Base-by-base conservation (phyloP, 1,284 basidiomycete genomes). In the Cryptococcus sp. region DNA sequence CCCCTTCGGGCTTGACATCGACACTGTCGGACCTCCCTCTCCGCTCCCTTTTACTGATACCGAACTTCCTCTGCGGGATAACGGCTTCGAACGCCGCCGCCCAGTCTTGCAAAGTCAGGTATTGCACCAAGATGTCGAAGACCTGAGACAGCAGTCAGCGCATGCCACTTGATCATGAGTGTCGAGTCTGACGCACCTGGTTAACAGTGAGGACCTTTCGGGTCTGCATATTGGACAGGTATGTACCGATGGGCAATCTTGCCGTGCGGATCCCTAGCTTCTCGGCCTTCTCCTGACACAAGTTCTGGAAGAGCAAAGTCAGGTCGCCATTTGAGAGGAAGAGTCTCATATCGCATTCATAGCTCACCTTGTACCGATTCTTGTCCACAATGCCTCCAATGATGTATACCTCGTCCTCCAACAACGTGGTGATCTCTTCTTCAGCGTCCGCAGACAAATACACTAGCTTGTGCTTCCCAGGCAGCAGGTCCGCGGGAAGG, bases 121-220 rank as follows among this genome's bases (percentile, higher is more conserved):
- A 98, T 63, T 87, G 86, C 9, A 93, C 76, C 56, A 98, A 81
- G 64, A 98, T 97, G 73, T 96, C 91, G 70, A 94, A 90, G 16
- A 91, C 87, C 74, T 76, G 65, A 0, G 3, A 20, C 35, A 21
- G n/a, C 23, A 21, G n/a, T n/a, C n/a, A n/a, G 12, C n/a, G 12
- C n/a, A 39, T 42, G 39, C 6, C 37, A 51, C 20, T 6, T 39
- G 38, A 39, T 39, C n/a, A n/a, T n/a, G n/a, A n/a, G 28, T 20
- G 37, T 8, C 7, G 13, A 24, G 5, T 23, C 21, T 44, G 36
- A 64, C 73, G 44, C 24, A 82, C 84, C 78, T 98, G 95, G 71
- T 99, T 98, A 53, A 99, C 93, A 0, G 96, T 98, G 61, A 99
- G 80, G 24, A 99, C 92, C 71, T 97, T 98, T 56, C 96, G 85